Base-by-base conservation (phyloP, 148 eudicot genomes). In the Chenopodium berlandieri region DNA sequence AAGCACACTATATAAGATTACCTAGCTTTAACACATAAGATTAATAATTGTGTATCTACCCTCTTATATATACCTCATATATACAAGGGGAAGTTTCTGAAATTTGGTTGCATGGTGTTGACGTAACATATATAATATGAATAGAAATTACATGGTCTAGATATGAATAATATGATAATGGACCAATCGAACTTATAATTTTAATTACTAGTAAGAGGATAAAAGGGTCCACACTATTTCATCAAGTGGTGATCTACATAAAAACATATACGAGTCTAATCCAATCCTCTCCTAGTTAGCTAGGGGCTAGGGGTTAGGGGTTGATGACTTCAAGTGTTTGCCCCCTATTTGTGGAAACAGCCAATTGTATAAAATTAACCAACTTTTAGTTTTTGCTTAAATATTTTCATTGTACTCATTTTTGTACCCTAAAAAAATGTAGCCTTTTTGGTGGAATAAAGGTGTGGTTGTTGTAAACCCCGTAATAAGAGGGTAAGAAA, bases 121-220 rank as follows among this genome's bases (percentile, higher is more conserved):
- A 76, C 84, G 58, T 9, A 56, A 54, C 69, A 56, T 27, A 56
- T 69, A 58, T 20, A 31, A 1, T 76, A n/a, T 30, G 56, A 30
- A 54, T 44, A 47, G 22, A 30, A 75, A 14, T 34, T 7, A 0
- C 3, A n/a, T 13, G 44, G 22, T 48, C 31, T 63, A 20, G 46
- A 52, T n/a, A 23, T 31, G 60, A 65, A 78, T 13, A 25, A 65
- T 34, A 67, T 75, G 79, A 75, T 68, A 34, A 54, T 75, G 84
- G 76, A 50, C 73, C 80, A 68, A 81, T 8, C 25, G 17, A 4
- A 58, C 20, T 56, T 50, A 54, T 40, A 40, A 6, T 11, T 66
- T 50, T 44, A 52, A 10, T 14, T 52, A 0, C 27, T 27, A 50
- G 12, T 50, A 56, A 30, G 56, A 16, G 14, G 50, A 69, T 72